Conservation (phyloP, 2,329 filamentous ascomycete species). For the Aspergillus arachidicola region DNA sequence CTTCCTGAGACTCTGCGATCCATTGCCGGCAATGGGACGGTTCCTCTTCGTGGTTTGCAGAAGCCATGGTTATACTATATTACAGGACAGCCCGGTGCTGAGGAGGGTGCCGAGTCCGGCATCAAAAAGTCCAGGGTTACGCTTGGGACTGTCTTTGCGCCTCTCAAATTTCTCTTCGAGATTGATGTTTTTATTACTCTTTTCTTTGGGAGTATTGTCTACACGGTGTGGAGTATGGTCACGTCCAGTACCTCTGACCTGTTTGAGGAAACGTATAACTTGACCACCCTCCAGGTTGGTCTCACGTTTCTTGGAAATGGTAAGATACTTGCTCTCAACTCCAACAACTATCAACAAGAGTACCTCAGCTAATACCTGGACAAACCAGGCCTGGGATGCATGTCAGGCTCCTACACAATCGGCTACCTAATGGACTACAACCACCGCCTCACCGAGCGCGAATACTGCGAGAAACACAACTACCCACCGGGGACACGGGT, state of each 20-base stretch:
- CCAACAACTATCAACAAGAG: neutral
- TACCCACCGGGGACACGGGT: neutral
- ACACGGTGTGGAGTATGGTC: neutral
- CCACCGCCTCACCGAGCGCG: neutral
- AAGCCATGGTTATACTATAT: neutral
- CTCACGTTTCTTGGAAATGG: neutral
- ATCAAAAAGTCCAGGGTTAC: neutral
- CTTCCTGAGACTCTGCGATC: neutral
- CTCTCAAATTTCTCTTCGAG: neutral
- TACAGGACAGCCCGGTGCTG: neutral
- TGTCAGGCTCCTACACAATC: neutral
- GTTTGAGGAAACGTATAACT: neutral
- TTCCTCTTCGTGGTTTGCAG: neutral
- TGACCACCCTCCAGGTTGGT: neutral
- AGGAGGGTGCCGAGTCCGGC: neutral
- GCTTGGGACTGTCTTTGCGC: neutral
- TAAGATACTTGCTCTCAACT: neutral
- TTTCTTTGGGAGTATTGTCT: neutral
- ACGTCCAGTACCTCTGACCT: neutral
- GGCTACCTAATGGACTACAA: neutral
- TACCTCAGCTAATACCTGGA: neutral
- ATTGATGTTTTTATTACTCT: neutral
- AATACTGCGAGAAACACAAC: neutral
- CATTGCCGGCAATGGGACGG: neutral
- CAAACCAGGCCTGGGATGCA: neutral